phyloP scores from a whole-genome alignment of 2,329 filamentous ascomycete genomes.

The Tolypocladium tundrense region DNA sequence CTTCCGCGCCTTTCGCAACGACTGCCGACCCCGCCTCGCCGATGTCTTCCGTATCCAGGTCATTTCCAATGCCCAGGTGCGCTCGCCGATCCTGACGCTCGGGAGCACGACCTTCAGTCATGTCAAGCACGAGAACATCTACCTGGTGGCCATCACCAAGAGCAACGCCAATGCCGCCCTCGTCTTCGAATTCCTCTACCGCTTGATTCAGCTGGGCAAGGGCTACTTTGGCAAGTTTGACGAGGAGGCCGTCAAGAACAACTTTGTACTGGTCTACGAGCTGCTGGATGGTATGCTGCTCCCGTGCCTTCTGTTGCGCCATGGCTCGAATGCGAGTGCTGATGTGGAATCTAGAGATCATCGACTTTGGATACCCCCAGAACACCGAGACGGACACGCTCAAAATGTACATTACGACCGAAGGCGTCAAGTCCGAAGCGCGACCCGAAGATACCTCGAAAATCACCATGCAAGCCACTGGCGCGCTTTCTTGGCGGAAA shows the following conservation, averaged over 20 bases:
- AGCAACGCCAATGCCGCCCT: slow-evolving; percentile 98
- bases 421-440: slow-evolving; percentile 88
- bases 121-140: slow-evolving; percentile 99
- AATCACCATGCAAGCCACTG: slow-evolving; percentile 98
- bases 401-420: slow-evolving; percentile 99
- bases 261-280: slow-evolving; percentile 98
- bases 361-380: slow-evolving; percentile 98
- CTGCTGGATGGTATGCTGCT: slow-evolving; percentile 66
- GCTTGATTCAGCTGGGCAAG: slow-evolving; percentile 78
- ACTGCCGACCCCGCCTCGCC: slow-evolving; percentile 92
- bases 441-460: slow-evolving; percentile 87
- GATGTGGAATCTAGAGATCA: slow-evolving; percentile 56
- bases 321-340: neutral
- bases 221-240: slow-evolving; percentile 99
- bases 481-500: slow-evolving; percentile 91
- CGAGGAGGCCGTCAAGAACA: slow-evolving; percentile 99
- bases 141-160: slow-evolving; percentile 93
- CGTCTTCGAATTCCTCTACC: slow-evolving; percentile 96
- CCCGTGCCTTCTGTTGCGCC: neutral
- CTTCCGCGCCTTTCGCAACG: slow-evolving; percentile 96
- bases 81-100: slow-evolving; percentile 92
- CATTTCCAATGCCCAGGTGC: slow-evolving; percentile 95
- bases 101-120: slow-evolving; percentile 98
- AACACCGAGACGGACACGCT: slow-evolving; percentile 98
- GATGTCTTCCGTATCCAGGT: slow-evolving; percentile 99